Evolutionary conservation across 2,329 filamentous ascomycete species (phyloP).

Genomic region (Aspergillus brunneoviolaceus): DNA sequence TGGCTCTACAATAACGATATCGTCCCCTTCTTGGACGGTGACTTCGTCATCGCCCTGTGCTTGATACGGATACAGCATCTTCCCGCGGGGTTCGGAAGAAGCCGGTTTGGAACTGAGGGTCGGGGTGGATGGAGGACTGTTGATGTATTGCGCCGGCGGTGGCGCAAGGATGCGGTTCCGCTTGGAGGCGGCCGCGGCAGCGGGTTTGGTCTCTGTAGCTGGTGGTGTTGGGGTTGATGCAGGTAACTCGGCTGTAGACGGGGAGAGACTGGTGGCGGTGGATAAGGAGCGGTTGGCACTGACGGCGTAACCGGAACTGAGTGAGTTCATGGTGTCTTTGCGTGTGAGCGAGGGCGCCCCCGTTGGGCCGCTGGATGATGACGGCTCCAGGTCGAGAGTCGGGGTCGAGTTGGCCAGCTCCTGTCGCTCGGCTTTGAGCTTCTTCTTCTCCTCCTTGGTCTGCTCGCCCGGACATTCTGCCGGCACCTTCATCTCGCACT

Average conservation of each 20-base stretch:
- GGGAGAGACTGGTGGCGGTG: slow-evolving; percentile 53
- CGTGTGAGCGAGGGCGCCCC: slow-evolving; percentile 70
- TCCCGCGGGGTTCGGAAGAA: slow-evolving; percentile 64
- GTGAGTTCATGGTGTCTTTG: slow-evolving; percentile 84
- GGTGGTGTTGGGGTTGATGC: slow-evolving; percentile 32
- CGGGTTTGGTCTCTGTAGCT: slow-evolving; percentile 27
- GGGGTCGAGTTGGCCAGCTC: slow-evolving; percentile 66
- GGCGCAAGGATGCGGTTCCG: slow-evolving; percentile 81
- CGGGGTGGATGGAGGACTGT: slow-evolving; percentile 56
- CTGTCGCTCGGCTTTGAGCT: slow-evolving; percentile 82
- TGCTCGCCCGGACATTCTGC: slow-evolving; percentile 93
- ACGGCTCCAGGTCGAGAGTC: slow-evolving; percentile 36
- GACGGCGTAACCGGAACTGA: slow-evolving; percentile 83
- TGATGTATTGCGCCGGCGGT: slow-evolving; percentile 78
- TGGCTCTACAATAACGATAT: slow-evolving; percentile 75
- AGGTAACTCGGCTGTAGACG: slow-evolving; percentile 51
- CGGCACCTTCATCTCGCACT: slow-evolving; percentile 98
- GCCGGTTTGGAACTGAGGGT: slow-evolving; percentile 28
- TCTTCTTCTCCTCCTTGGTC: slow-evolving; percentile 92
- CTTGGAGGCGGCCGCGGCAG: slow-evolving; percentile 28
- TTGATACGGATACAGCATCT: slow-evolving; percentile 87
- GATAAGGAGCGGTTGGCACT: slow-evolving; percentile 75
- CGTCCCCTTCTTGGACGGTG: slow-evolving; percentile 72
- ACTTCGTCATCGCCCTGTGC: slow-evolving; percentile 79
- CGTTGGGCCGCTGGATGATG: slow-evolving; percentile 38